Evolutionary conservation across 805 yeast genomes (phyloP), one percentile per base, ranked within the genome.

Genomic region (Jamesozyma spencerorum): DNA sequence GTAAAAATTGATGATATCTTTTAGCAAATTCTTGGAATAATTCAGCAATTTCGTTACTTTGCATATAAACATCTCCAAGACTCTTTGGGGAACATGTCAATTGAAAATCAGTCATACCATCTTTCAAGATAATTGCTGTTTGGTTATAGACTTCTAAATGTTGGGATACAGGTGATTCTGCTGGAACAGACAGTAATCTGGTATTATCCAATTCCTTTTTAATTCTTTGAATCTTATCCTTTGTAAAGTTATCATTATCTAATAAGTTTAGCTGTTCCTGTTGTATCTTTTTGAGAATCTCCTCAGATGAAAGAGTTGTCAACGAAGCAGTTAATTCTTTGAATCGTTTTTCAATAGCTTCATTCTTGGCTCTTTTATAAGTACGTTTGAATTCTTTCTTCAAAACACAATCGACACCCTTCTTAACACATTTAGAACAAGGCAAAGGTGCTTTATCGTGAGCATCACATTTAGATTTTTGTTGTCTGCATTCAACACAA

Each of bases 401-500:
- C 36, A 92, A 62, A 19, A 79, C 74, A 58, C 98, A 90, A 14
- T 67, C 67, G 3, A 82, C 66, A 6, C 76, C 75, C 53, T 85
- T 76, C 57, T 81, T 83, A 8, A 65, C 55, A 59, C 98, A 92
- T 45, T 95, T 69, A 0, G 90, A 68, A 53, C 98, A 92, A 1
- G 95, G 84, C 7, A 68, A 68, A 0, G 95, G 95, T 26, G 78
- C 74, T 38, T 68, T 70, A 43, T 77, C 87, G 47, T 71, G 75
- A 11, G 95, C 94, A 63, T 88, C 95, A 64, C 97, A 88, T 53
- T 79, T 76, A 28, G 87, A 81, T 63, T 92, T 92, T 59, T 90
- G 98, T 62, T 92, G 97, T 12, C 97, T 75, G 58, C 98, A 92
- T 54, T 90, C 95, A 1, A 85, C 86, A 66, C 98, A 92, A 0